Evolutionary conservation across 2,329 filamentous ascomycete genomes (phyloP).

Genomic region (Colletotrichum godetiae): DNA sequence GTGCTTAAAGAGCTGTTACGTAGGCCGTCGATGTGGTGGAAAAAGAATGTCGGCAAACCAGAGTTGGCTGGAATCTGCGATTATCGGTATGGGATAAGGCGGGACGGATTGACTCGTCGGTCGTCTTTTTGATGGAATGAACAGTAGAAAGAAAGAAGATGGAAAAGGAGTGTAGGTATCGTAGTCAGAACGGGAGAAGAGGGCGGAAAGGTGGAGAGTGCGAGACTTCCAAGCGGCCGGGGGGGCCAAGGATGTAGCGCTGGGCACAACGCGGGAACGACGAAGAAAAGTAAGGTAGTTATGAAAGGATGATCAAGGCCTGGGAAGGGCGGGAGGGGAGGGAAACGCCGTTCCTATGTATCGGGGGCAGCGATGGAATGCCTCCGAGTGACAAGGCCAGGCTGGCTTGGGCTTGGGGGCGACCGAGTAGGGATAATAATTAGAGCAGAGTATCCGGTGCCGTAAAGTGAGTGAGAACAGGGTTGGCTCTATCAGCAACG

Average conservation of each 20-base stretch:
- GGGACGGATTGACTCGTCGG: neutral
- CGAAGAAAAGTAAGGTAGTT: neutral
- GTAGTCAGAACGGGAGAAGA: slow-evolving; percentile 18
- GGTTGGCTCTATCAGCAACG: slow-evolving; percentile 24
- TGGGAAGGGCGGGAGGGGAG: slow-evolving; percentile 22
- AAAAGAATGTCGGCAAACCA: neutral
- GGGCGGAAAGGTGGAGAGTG: slow-evolving; percentile 22
- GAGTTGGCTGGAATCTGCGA: neutral
- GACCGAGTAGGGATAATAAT: no score
- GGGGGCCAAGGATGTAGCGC: slow-evolving; percentile 34
- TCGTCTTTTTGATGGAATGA: slow-evolving; percentile 11
- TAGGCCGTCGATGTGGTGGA: neutral
- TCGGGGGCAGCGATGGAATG: slow-evolving; percentile 25
- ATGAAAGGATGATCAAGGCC: slow-evolving; percentile 1
- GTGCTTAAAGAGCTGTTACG: neutral
- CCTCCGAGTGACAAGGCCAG: slow-evolving; percentile 25
- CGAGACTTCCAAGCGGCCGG: slow-evolving; percentile 31
- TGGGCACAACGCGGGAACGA: slow-evolving; percentile 28
- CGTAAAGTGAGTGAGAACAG: neutral
- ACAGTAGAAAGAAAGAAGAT: slow-evolving; percentile 7
- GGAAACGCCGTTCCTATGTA: slow-evolving; percentile 26
- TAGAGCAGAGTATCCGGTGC: no score
- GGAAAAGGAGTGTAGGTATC: slow-evolving; percentile 30
- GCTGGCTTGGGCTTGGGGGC: slow-evolving; percentile 23
- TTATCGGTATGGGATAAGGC: neutral